Conservation (phyloP, 441 rosid species). For the Melastoma candidum region DNA sequence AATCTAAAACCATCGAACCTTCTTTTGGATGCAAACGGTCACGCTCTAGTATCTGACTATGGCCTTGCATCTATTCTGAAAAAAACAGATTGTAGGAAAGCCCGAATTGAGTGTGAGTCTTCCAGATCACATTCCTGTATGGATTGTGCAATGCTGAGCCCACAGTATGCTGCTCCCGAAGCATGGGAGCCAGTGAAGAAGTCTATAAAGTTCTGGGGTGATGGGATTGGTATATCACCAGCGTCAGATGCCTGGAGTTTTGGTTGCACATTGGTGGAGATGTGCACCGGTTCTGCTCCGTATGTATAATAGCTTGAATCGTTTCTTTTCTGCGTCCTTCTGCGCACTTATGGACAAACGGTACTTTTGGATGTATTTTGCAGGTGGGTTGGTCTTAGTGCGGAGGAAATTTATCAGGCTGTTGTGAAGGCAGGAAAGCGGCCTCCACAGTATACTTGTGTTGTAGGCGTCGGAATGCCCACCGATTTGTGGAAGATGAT, state of each 20-base stretch:
- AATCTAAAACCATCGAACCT: conserved; percentile 94
- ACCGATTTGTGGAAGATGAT: conserved; percentile 97
- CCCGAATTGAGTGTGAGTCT: conserved; percentile 62
- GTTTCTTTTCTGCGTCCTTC: background rate
- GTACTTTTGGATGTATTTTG: conserved; percentile 18
- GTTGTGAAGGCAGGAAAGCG: conserved; percentile 77
- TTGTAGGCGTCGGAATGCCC: conserved; percentile 96
- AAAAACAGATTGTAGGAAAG: conserved; percentile 77
- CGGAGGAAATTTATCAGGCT: conserved; percentile 88
- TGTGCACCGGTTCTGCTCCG: conserved; percentile 99
- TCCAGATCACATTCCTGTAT: conserved; percentile 64
- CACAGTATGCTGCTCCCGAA: conserved; percentile 94
- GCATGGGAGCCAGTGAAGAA: conserved; percentile 98
- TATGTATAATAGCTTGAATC: conserved; percentile 37
- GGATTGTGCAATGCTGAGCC: conserved; percentile 84
- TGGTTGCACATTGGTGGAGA: conserved; percentile 98
- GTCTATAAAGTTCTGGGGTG: conserved; percentile 90
- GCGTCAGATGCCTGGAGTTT: conserved; percentile 99
- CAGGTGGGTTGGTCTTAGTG: conserved; percentile 95
- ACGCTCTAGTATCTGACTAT: conserved; percentile 91
- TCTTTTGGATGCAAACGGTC: conserved; percentile 74
- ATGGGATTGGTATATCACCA: conserved; percentile 77
- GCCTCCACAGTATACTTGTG: conserved; percentile 98
- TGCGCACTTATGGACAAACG: conserved; percentile 5
- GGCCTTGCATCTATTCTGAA: conserved; percentile 86